Percentiles rank a stretch among this genome's conserved stretches.
Evolutionary conservation across 169 alveolate species (phyloP).

Genomic region (Theileria sp.): DNA sequence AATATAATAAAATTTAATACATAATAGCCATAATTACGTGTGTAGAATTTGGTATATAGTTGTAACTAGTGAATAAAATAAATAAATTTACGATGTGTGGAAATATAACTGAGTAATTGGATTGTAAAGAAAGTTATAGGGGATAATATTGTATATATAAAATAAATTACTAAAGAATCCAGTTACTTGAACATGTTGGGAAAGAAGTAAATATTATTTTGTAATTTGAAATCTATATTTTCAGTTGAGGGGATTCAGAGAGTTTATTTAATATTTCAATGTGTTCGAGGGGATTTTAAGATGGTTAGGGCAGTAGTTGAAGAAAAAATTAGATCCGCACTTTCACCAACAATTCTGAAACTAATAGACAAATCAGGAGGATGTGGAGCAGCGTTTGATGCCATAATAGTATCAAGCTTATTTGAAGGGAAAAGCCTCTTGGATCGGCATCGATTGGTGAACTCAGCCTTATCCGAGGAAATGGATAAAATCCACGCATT

Average conservation of each 20-base stretch:
- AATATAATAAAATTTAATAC: neutral
- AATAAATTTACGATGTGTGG: neutral
- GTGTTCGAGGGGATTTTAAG: neutral
- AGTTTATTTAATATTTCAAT: neutral
- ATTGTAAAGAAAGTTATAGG: neutral
- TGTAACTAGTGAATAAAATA: neutral
- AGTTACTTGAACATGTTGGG: neutral
- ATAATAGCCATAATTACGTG: neutral
- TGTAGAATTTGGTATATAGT: neutral
- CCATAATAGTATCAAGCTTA: constrained; percentile 74
- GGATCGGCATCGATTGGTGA: constrained; percentile 82
- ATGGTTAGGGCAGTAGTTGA: constrained; percentile 57
- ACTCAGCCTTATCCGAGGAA: constrained; percentile 75
- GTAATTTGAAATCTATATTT: constrained; percentile 2
- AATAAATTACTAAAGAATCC: neutral
- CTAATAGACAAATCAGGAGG: constrained; percentile 81
- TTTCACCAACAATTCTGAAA: constrained; percentile 76
- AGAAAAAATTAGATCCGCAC: constrained; percentile 73
- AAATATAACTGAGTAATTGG: neutral
- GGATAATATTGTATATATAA: neutral
- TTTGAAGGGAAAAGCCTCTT: constrained; percentile 71
- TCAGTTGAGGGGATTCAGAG: neutral
- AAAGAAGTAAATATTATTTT: neutral
- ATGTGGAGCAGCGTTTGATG: constrained; percentile 83
- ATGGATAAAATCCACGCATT: constrained; percentile 79